Evolutionary conservation across 495 filamentous ascomycete genomes (phyloP).

Genomic region (Delitschia confertaspora): DNA sequence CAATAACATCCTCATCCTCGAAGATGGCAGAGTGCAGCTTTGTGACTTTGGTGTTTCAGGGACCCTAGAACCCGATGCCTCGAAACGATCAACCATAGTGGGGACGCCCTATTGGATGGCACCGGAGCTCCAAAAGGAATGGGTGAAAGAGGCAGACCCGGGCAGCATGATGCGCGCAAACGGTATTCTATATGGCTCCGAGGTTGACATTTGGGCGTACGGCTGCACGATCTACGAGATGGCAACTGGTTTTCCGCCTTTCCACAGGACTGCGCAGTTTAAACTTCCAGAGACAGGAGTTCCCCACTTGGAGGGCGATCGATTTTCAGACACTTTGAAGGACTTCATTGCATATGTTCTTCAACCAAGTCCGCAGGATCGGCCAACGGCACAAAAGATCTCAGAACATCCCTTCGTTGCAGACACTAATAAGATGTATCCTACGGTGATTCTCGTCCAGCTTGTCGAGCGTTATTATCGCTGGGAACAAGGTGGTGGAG

Average conservation of each 20-base stretch:
- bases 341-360: slow-evolving; percentile 73
- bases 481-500: slow-evolving; percentile 80
- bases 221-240: slow-evolving; percentile 87
- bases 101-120: slow-evolving; percentile 98
- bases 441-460: slow-evolving; percentile 52
- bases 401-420: slow-evolving; percentile 55
- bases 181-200: slow-evolving; percentile 48
- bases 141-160: slow-evolving; percentile 23
- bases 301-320: slow-evolving; percentile 65
- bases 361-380: slow-evolving; percentile 60
- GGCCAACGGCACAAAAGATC: slow-evolving; percentile 63
- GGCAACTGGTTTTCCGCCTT: slow-evolving; percentile 76
- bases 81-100: slow-evolving; percentile 87
- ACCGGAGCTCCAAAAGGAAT: slow-evolving; percentile 48
- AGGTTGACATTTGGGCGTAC: slow-evolving; percentile 93
- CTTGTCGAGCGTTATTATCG: slow-evolving; percentile 73
- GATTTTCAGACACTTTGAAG: slow-evolving; percentile 66
- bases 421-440: slow-evolving; percentile 57
- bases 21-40: slow-evolving; percentile 77
- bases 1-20: slow-evolving; percentile 84
- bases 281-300: slow-evolving; percentile 13
- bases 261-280: slow-evolving; percentile 28
- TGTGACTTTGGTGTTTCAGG: slow-evolving; percentile 96
- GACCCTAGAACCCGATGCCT: slow-evolving; percentile 67
- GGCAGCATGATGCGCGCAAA: slow-evolving; percentile 8